Percentiles rank a stretch among this genome's conserved stretches.
These are phyloP conservation scores for Colletotrichum graminicola DNA, from an alignment of 2,329 filamentous ascomycete genomes.

Conservation along the genomic window DNA sequence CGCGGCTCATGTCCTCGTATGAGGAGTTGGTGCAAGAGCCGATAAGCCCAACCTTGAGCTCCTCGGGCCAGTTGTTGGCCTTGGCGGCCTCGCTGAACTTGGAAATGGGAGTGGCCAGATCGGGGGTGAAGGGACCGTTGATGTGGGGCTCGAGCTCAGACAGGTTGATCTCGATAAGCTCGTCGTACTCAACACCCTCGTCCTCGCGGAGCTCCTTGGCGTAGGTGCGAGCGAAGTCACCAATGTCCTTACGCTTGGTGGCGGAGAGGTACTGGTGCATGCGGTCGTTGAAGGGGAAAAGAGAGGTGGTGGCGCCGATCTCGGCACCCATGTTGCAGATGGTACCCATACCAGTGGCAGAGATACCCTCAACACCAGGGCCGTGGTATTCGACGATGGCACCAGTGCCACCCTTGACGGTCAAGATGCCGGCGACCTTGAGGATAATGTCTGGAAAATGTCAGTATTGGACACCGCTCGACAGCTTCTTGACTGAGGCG, in stretches of 20 bases:
- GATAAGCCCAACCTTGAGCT: slow-evolving; percentile 96
- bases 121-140: slow-evolving; percentile 98
- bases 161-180: slow-evolving; percentile 96
- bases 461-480: not conserved
- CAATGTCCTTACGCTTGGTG: slow-evolving; percentile 91
- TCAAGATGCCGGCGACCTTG: slow-evolving; percentile 96
- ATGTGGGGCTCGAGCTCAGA: slow-evolving; percentile 96
- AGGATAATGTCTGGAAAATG: slow-evolving; percentile 83
- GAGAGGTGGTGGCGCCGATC: slow-evolving; percentile 87
- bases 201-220: slow-evolving; percentile 89
- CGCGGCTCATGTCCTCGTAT: slow-evolving; percentile 92
- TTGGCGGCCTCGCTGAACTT: slow-evolving; percentile 96
- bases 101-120: slow-evolving; percentile 96
- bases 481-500: not conserved
- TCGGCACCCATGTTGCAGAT: slow-evolving; percentile 81
- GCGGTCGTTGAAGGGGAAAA: slow-evolving; percentile 98
- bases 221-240: slow-evolving; percentile 88
- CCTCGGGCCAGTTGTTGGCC: slow-evolving; percentile 95
- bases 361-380: slow-evolving; percentile 80
- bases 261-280: slow-evolving; percentile 96
- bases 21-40: slow-evolving; percentile 97
- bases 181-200: slow-evolving; percentile 92
- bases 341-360: slow-evolving; percentile 88
- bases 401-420: slow-evolving; percentile 97
- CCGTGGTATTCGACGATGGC: slow-evolving; percentile 84